Evolutionary conservation across 495 filamentous ascomycete genomes (phyloP).

Genomic region (Aspergillus bridgeri): DNA sequence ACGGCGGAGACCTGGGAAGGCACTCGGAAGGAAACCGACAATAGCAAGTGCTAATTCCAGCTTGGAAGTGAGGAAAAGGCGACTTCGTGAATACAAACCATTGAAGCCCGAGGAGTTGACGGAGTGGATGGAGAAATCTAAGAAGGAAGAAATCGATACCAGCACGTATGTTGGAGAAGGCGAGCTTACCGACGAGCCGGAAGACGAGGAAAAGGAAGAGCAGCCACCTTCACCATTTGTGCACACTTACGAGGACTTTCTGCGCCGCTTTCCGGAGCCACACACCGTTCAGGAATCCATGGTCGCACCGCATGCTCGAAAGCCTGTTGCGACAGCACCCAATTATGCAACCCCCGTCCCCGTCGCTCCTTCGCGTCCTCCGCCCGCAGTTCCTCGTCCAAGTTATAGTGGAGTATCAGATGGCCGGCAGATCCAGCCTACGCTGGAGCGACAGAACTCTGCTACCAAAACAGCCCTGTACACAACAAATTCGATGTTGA

Average conservation of each 20-base stretch:
- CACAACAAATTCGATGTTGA: slow-evolving; percentile 38
- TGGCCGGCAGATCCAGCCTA: slow-evolving; percentile 51
- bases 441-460: slow-evolving; percentile 43
- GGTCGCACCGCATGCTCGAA: slow-evolving; percentile 39
- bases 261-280: slow-evolving; percentile 77
- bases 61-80: slow-evolving; percentile 51
- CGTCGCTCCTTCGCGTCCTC: slow-evolving; percentile 59
- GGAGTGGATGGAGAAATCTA: slow-evolving; percentile 58
- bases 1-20: slow-evolving; percentile 43
- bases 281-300: slow-evolving; percentile 73
- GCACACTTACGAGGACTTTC: slow-evolving; percentile 68
- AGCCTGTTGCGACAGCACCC: slow-evolving; percentile 19
- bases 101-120: slow-evolving; percentile 59
- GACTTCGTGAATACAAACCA: slow-evolving; percentile 55
- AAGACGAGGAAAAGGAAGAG: slow-evolving; percentile 29
- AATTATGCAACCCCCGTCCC: slow-evolving; percentile 42
- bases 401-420: slow-evolving; percentile 89
- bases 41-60: slow-evolving; percentile 52
- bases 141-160: slow-evolving; percentile 50
- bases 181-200: slow-evolving; percentile 34
- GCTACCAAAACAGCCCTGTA: slow-evolving; percentile 46
- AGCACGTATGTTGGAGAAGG: slow-evolving; percentile 42
- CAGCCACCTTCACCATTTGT: slow-evolving; percentile 43
- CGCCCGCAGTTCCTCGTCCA: slow-evolving; percentile 76
- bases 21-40: slow-evolving; percentile 49